These are phyloP conservation scores for Turnera subulata DNA, from an alignment of 345 rosid genomes.

Conservation along the genomic window DNA sequence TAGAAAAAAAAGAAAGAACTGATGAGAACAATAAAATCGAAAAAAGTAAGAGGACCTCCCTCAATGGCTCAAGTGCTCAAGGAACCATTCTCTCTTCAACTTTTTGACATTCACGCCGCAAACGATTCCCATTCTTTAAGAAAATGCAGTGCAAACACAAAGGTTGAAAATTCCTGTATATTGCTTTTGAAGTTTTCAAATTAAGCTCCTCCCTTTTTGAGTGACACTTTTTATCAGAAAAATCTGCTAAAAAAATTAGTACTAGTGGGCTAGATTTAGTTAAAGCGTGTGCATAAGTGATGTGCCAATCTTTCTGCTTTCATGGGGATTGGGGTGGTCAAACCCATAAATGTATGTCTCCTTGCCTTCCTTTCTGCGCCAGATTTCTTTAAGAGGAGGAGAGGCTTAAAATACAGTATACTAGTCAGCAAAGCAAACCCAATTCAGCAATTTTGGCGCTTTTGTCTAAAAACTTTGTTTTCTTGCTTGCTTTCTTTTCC, in stretches of 20 bases:
- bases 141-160: not conserved
- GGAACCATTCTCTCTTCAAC: constrained; percentile 19
- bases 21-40: constrained; percentile 18
- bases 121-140: constrained; percentile 17
- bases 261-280: too few relatives aligned
- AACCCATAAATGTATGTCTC: not conserved
- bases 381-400: not conserved
- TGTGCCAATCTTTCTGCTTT: constrained; percentile 15
- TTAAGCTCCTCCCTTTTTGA: too few relatives aligned
- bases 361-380: constrained; percentile 20
- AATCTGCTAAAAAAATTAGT: too few relatives aligned
- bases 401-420: constrained; percentile 1
- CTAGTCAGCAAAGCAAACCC: constrained; percentile 27
- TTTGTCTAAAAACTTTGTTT: not conserved
- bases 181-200: too few relatives aligned
- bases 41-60: constrained; percentile 1
- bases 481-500: not conserved
- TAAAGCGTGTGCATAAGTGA: not conserved
- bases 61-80: constrained; percentile 19
- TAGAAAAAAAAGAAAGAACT: not conserved
- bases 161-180: not conserved
- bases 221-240: too few relatives aligned
- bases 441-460: constrained; percentile 29
- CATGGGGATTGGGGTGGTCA: constrained; percentile 26
- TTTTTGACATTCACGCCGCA: constrained; percentile 19